Evolutionary conservation across 2,329 filamentous ascomycete species (phyloP).

Genomic region (Gremmenia infestans): DNA sequence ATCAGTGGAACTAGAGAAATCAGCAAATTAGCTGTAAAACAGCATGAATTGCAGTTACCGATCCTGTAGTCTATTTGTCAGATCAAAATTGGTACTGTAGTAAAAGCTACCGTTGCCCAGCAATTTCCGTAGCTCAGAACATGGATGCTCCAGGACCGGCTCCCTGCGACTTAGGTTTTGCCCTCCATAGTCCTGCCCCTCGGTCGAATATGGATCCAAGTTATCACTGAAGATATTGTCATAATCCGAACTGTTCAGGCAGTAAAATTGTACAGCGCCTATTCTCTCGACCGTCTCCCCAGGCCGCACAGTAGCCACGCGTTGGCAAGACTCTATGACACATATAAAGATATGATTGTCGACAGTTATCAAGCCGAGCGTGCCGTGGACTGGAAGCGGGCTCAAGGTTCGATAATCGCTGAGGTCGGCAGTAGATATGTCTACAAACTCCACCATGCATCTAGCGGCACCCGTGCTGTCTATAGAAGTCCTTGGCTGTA

Average conservation of each 20-base stretch:
- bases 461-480: conserved; percentile 22
- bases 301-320: conserved; percentile 76
- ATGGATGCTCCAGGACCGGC: conserved; percentile 75
- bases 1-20: conserved; percentile 60
- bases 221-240: conserved; percentile 65
- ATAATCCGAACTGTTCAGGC: conserved; percentile 79
- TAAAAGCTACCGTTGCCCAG: conserved; percentile 93
- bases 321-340: conserved; percentile 73
- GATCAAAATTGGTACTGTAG: conserved; percentile 96
- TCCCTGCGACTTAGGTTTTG: conserved; percentile 56
- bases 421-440: conserved; percentile 59
- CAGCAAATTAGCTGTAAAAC: conserved; percentile 3
- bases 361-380: conserved; percentile 80
- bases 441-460: conserved; percentile 86
- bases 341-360: conserved; percentile 84
- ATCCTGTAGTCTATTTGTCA: conserved; percentile 89
- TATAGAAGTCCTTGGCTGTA: conserved; percentile 36
- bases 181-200: conserved; percentile 40
- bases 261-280: conserved; percentile 84
- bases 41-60: conserved; percentile 45
- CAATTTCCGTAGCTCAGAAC: conserved; percentile 84
- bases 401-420: conserved; percentile 73
- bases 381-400: conserved; percentile 73
- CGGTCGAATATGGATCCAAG: conserved; percentile 27
- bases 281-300: conserved; percentile 90